Conservation (phyloP, 805 yeast species). For the Metschnikowia koreensis region DNA sequence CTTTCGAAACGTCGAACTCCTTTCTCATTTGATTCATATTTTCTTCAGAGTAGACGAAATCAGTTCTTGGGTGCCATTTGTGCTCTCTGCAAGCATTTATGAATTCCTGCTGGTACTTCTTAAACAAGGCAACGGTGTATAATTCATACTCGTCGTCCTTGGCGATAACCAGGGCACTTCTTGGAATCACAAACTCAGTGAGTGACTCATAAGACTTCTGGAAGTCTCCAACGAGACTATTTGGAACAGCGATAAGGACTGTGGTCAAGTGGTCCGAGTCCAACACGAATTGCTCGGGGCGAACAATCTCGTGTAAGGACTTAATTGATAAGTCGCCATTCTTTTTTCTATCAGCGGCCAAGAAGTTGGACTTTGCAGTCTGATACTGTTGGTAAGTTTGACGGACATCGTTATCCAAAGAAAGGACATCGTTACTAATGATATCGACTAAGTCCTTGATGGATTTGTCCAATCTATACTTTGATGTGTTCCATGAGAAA, state of each 20-base stretch:
- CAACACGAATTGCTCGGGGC: slow-evolving; percentile 77
- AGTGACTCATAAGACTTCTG: slow-evolving; percentile 71
- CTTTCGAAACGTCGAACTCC: slow-evolving; percentile 74
- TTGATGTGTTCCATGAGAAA: slow-evolving; percentile 85
- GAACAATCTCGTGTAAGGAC: slow-evolving; percentile 85
- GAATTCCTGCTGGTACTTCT: slow-evolving; percentile 72
- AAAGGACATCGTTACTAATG: slow-evolving; percentile 73
- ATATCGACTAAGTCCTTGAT: slow-evolving; percentile 69
- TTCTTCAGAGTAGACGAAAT: slow-evolving; percentile 82
- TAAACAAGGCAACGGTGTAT: slow-evolving; percentile 80
- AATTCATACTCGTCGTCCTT: slow-evolving; percentile 72
- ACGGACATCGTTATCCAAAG: slow-evolving; percentile 83
- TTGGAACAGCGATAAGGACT: slow-evolving; percentile 86
- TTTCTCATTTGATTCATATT: slow-evolving; percentile 65
- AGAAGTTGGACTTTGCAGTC: slow-evolving; percentile 76
- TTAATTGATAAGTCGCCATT: slow-evolving; percentile 91
- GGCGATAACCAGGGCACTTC: slow-evolving; percentile 71
- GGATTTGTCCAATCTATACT: slow-evolving; percentile 82
- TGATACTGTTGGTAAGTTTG: slow-evolving; percentile 71
- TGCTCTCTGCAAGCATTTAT: slow-evolving; percentile 71
- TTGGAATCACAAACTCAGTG: slow-evolving; percentile 83
- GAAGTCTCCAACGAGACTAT: slow-evolving; percentile 57
- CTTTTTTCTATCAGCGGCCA: slow-evolving; percentile 88
- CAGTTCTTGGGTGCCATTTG: slow-evolving; percentile 86
- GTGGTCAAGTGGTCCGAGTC: slow-evolving; percentile 85